Evolutionary conservation across 192 early-diverging fungal species (phyloP).

Genomic region (Podila horticola): DNA sequence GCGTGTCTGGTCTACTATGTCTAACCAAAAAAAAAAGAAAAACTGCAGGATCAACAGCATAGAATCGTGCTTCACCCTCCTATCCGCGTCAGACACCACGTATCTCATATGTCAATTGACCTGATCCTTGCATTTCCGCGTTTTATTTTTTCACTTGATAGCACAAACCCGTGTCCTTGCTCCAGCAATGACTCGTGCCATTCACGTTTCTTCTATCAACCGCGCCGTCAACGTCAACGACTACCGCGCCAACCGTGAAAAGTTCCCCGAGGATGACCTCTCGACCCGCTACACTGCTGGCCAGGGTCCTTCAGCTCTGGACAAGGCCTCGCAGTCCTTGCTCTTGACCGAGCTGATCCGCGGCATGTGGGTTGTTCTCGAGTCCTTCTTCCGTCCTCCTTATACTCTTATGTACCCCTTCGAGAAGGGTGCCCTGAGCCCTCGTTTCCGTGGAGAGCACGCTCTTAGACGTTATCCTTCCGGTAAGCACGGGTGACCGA

Average conservation of each 20-base stretch:
- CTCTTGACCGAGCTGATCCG: slow-evolving; percentile 92
- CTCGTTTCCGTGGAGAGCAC: slow-evolving; percentile 97
- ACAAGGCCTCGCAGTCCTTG: slow-evolving; percentile 77
- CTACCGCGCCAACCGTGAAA: slow-evolving; percentile 47
- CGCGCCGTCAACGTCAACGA: slow-evolving; percentile 46
- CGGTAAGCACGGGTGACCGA: slow-evolving; percentile 58
- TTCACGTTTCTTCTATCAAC: slow-evolving; percentile 35
- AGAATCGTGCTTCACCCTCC: too few species aligned
- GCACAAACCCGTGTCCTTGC: slow-evolving; percentile 45
- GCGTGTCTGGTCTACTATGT: not conserved
- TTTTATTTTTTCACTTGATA: slow-evolving; percentile 2
- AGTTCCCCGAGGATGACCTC: slow-evolving; percentile 46
- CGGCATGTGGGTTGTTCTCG: slow-evolving; percentile 91
- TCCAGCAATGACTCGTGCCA: slow-evolving; percentile 38
- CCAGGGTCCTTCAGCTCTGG: slow-evolving; percentile 50
- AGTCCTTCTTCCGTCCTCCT: slow-evolving; percentile 94
- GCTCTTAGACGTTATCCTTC: slow-evolving; percentile 94
- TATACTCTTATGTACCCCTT: slow-evolving; percentile 97
- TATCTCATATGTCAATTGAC: not conserved
- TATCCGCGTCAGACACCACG: too few species aligned
- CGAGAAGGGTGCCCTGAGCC: slow-evolving; percentile 94
- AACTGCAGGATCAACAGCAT: not conserved
- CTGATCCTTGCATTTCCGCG: not conserved
- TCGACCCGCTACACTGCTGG: slow-evolving; percentile 35
- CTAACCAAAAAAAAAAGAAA: not conserved